phyloP scores from a whole-genome alignment of 192 early-diverging fungal species.

The Phlyctochytrium planicorne region DNA sequence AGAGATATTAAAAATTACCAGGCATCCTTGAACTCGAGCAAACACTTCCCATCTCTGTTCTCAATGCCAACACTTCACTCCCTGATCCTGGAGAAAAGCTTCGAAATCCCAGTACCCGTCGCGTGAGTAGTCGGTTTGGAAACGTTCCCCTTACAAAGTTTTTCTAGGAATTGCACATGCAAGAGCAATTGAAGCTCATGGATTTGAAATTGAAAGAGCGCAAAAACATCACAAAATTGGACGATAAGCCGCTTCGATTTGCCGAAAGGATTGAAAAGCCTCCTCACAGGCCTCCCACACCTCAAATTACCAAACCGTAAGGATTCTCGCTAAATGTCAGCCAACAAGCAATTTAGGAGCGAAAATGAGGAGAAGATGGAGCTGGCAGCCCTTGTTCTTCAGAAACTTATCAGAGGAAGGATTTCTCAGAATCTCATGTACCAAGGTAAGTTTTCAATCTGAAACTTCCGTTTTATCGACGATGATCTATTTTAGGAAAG shows the following conservation, averaged over 20 bases:
- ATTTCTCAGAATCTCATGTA: slow-evolving; percentile 60
- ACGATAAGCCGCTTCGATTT: slow-evolving; percentile 46
- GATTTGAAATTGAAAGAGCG: slow-evolving; percentile 47
- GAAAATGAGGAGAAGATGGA: slow-evolving; percentile 51
- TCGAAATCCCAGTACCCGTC: slow-evolving; percentile 40
- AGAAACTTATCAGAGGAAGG: slow-evolving; percentile 54
- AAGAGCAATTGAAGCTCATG: slow-evolving; percentile 55
- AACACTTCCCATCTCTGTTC: slow-evolving; percentile 30
- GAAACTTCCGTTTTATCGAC: slow-evolving; percentile 8
- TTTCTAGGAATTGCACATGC: slow-evolving; percentile 45
- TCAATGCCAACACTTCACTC: slow-evolving; percentile 31
- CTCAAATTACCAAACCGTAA: slow-evolving; percentile 41
- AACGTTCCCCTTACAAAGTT: not conserved
- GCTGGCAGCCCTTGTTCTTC: slow-evolving; percentile 48
- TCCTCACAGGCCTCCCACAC: slow-evolving; percentile 50
- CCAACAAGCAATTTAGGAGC: slow-evolving; percentile 14
- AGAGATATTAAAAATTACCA: slow-evolving; percentile 17
- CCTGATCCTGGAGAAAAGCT: slow-evolving; percentile 21
- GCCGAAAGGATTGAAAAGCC: slow-evolving; percentile 52
- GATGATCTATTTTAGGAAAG: slow-evolving; percentile 32
- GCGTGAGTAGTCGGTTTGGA: slow-evolving; percentile 10
- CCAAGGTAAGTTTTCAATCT: slow-evolving; percentile 34
- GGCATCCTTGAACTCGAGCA: slow-evolving; percentile 37
- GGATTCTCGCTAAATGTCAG: slow-evolving; percentile 11
- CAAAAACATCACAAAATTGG: slow-evolving; percentile 13